Conservation (phyloP, 306 rosid genomes). For the Ammopiptanthus mongolicus region DNA sequence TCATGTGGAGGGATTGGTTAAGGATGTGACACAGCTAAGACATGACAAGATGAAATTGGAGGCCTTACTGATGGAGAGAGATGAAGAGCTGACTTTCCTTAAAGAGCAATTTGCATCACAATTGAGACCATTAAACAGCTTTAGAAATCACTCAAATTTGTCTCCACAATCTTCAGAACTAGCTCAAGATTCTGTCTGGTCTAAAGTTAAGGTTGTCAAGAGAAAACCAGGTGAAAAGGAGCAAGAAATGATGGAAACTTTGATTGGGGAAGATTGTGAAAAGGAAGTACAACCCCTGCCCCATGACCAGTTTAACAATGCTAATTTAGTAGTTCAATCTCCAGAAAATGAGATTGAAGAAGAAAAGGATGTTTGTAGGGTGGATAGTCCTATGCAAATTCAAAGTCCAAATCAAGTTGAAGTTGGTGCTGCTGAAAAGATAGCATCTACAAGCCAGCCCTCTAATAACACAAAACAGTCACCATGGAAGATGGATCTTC, state of each 20-base stretch:
- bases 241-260: slow-evolving; percentile 42
- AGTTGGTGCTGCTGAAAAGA: slow-evolving; percentile 22
- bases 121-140: slow-evolving; percentile 34
- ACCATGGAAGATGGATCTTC: slow-evolving; percentile 87
- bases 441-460: slow-evolving; percentile 29
- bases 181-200: slow-evolving; percentile 37
- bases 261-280: slow-evolving; percentile 32
- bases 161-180: slow-evolving; percentile 37
- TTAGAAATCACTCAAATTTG: slow-evolving; percentile 27
- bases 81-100: slow-evolving; percentile 52
- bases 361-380: slow-evolving; percentile 24
- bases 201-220: slow-evolving; percentile 42
- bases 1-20: slow-evolving; percentile 60
- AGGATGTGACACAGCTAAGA: slow-evolving; percentile 65
- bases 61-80: slow-evolving; percentile 53
- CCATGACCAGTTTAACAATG: background rate
- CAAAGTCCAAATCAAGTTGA: slow-evolving; percentile 19
- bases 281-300: slow-evolving; percentile 14
- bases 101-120: slow-evolving; percentile 61
- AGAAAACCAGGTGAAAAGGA: slow-evolving; percentile 43
- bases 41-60: slow-evolving; percentile 66
- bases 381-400: slow-evolving; percentile 20
- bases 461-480: slow-evolving; percentile 51
- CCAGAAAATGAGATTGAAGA: slow-evolving; percentile 31
- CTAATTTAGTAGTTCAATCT: slow-evolving; percentile 30